Percentiles rank a stretch among this genome's conserved stretches.
phyloP scores from a whole-genome alignment of 2,329 filamentous ascomycete genomes.

The Seiridium cupressi region DNA sequence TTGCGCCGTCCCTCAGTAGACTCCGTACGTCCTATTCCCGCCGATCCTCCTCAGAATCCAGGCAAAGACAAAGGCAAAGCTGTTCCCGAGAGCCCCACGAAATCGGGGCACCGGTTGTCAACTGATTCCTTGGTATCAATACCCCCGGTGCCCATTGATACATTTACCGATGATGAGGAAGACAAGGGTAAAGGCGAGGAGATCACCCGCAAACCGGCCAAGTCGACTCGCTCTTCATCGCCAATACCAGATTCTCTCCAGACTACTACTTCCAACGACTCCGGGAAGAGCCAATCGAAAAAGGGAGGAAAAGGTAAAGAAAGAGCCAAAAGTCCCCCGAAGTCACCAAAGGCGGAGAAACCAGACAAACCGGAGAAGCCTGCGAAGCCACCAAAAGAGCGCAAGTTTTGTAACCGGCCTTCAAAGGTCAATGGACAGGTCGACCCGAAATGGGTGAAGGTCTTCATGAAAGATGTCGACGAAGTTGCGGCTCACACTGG shows the following conservation, averaged over 20 bases:
- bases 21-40: too few species aligned
- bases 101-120: too few species aligned
- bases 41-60: too few species aligned
- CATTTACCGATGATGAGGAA: not conserved
- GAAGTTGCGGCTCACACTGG: conserved; percentile 84
- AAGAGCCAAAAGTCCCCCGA: not conserved
- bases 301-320: not conserved
- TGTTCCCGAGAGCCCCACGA: too few species aligned
- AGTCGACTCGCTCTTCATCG: not conserved
- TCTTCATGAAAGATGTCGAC: conserved; percentile 81
- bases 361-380: conserved; percentile 13
- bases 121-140: too few species aligned
- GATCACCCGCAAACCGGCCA: not conserved
- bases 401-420: conserved; percentile 79
- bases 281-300: not conserved
- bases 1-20: too few species aligned
- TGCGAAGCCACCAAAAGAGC: conserved; percentile 48
- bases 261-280: not conserved
- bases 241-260: not conserved
- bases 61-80: too few species aligned
- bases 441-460: conserved; percentile 73
- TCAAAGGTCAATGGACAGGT: conserved; percentile 48
- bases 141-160: too few species aligned
- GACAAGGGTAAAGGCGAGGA: not conserved
- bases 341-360: not conserved